phyloP scores from a whole-genome alignment of 2,329 filamentous ascomycete genomes.

The Basipetospora sp. region DNA sequence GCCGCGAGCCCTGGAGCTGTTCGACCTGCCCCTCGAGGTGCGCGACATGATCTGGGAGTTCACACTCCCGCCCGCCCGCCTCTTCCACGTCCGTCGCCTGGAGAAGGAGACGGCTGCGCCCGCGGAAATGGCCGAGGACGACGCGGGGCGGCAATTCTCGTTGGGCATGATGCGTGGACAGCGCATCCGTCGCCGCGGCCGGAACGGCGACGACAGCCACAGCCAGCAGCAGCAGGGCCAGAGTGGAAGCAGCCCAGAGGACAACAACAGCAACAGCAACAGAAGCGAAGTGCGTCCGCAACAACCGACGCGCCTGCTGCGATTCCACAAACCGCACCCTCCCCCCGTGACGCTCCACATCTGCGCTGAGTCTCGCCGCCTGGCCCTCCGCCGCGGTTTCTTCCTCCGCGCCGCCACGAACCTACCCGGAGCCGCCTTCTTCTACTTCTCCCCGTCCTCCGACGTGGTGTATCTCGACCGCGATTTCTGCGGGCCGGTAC shows the following conservation, averaged over 20 bases:
- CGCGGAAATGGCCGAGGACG: no score
- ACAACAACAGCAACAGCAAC: no score
- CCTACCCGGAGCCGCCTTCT: slow-evolving; percentile 7
- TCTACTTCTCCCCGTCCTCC: slow-evolving; percentile 14
- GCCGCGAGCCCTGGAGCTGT: not conserved
- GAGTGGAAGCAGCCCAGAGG: no score
- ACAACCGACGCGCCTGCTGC: not conserved
- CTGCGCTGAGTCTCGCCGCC: slow-evolving; percentile 15
- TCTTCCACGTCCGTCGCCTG: slow-evolving; percentile 17
- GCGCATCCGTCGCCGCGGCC: no score
- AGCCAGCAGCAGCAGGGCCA: no score
- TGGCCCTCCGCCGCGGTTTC: slow-evolving; percentile 14
- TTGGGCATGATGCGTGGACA: no score
- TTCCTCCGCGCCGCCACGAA: slow-evolving; percentile 10
- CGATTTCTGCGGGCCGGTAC: slow-evolving; percentile 10
- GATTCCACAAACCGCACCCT: slow-evolving; percentile 13
- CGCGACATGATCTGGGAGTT: slow-evolving; percentile 17
- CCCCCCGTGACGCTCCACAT: slow-evolving; percentile 11
- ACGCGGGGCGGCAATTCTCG: no score
- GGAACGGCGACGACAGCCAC: not conserved
- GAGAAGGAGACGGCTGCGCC: no score
- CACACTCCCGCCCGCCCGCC: slow-evolving; percentile 13
- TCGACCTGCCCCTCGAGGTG: slow-evolving; percentile 14
- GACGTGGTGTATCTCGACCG: slow-evolving; percentile 18
- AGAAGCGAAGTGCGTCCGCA: not conserved